A percentile compares a stretch with the other conserved stretches of the same genome.
Conservation (phyloP, 202 grass and related monocot species). For the Carex sylvatica region DNA sequence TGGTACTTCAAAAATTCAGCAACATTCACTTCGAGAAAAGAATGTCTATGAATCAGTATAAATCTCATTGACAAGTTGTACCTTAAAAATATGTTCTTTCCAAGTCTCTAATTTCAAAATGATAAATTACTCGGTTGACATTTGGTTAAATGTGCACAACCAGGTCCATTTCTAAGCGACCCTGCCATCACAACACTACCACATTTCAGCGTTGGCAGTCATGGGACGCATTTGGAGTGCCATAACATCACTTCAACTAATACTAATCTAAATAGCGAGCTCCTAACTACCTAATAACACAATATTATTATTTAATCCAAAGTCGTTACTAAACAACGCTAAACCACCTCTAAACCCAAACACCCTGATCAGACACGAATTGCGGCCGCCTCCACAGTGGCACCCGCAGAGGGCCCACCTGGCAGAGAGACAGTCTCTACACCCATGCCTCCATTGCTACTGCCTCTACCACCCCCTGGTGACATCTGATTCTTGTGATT, state of each 20-base stretch:
- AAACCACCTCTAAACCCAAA: background rate
- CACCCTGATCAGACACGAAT: conserved; percentile 10
- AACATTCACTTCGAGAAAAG: background rate
- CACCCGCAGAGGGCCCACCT: background rate
- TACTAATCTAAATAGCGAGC: conserved; percentile 6
- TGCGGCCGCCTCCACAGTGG: background rate
- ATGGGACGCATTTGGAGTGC: background rate
- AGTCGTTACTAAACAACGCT: conserved; percentile 13
- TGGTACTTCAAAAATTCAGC: background rate
- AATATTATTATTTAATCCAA: conserved; percentile 27
- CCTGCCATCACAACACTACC: background rate
- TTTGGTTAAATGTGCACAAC: background rate
- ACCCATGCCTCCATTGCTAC: background rate
- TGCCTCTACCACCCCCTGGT: background rate
- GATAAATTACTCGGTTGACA: background rate
- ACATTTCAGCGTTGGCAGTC: background rate
- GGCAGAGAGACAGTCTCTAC: background rate
- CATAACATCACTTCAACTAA: conserved; percentile 20
- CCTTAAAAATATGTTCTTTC: background rate
- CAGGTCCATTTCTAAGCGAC: background rate
- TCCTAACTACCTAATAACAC: conserved; percentile 26
- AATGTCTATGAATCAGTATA: background rate
- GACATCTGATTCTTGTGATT: conserved; percentile 89
- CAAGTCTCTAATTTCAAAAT: background rate
- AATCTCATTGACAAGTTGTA: background rate